Conservation (phyloP, 305 asterid species). For the Ajuga reptans region DNA sequence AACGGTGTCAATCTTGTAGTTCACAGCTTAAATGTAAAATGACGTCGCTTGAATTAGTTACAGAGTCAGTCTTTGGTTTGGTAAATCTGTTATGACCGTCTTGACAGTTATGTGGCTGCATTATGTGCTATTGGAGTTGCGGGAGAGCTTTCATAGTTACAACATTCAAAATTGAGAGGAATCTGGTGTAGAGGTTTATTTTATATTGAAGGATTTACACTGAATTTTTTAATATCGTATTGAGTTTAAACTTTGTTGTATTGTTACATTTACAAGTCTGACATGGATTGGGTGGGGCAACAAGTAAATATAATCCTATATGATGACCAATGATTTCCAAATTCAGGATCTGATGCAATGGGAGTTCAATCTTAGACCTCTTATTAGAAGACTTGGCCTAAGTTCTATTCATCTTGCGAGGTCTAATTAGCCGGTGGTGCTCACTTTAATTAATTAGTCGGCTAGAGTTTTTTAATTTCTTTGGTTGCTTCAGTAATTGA, state of each 20-base stretch:
- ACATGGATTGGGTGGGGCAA: too few species aligned
- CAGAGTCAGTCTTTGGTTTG: too few species aligned
- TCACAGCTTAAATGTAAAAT: too few species aligned
- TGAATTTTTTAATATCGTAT: background rate
- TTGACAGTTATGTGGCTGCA: background rate
- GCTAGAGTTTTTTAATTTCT: background rate
- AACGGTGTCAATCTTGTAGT: too few species aligned
- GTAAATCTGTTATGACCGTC: too few species aligned
- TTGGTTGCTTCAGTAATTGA: slow-evolving; percentile 11
- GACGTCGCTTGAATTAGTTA: too few species aligned
- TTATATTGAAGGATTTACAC: background rate
- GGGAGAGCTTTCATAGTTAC: background rate
- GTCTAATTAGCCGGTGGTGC: background rate
- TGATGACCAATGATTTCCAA: background rate
- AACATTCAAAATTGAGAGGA: background rate
- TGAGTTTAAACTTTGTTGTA: background rate
- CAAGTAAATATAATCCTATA: too few species aligned
- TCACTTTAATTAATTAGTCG: background rate
- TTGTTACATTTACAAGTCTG: too few species aligned
- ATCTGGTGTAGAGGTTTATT: background rate
- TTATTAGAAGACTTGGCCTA: background rate
- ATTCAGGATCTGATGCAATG: background rate
- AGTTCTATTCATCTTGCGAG: background rate
- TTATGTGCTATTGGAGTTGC: slow-evolving; percentile 10
- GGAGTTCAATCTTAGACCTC: background rate